Base-by-base conservation (phyloP, 768 basidiomycete genomes). In the Nidularia pulvinata region DNA sequence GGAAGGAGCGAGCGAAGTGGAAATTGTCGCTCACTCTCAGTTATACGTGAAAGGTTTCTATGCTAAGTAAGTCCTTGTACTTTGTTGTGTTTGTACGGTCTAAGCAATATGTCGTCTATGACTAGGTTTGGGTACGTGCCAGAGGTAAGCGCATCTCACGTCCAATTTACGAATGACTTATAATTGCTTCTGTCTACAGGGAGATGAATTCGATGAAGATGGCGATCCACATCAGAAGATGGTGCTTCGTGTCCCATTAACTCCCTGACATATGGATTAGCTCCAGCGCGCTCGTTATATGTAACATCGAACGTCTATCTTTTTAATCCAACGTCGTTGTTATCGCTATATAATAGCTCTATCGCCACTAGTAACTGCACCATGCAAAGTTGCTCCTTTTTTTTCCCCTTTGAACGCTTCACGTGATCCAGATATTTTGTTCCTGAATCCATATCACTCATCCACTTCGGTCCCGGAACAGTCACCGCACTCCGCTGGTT, bases 141-240 rank as follows among this genome's bases (percentile, higher is more conserved):
- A 43, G 80, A 88, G 80, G 90, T 88, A 68, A 67, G 78, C 62
- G 55, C 19, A 19, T 19, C 19, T 19, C 19, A 19, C 19, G 19
- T 19, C 19, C 19, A 19, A 19, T 19, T 19, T 19, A 19, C 19
- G 19, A 19, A 19, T 19, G 19, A 19, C 19, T 19, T 19, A 19
- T 19, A 19, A 19, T 19, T 19, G 19, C 19, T 19, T 45, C 55
- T 65, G 51, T 61, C 59, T 42, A 34, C 68, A 91, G 86, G 88
- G 86, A 57, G 78, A 79, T 25, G 80, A 83, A 66, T 91, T 89
- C 72, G 88, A 89, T 69, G 89, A 86, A 71, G 92, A 89, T 53
- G 91, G 91, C 33, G 91, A 82, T 63, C 91, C 89, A 54, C 91
- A 94, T 79, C 91, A 93, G 66, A 86, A 83, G 70, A 91, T 93